Evolutionary conservation across 306 rosid genomes (phyloP).

Genomic region (Fagus sylvatica): DNA sequence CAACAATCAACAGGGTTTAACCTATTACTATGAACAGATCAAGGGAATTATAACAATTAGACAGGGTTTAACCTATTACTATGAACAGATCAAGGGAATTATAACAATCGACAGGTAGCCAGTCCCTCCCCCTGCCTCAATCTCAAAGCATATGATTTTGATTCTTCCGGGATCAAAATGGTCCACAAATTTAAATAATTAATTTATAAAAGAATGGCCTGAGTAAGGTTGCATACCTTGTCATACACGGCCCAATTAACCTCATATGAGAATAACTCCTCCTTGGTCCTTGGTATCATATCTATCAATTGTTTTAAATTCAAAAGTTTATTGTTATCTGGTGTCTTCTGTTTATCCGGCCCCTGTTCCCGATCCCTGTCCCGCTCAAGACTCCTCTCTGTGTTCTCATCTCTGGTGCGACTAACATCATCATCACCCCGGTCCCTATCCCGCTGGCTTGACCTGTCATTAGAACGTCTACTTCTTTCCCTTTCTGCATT

Average conservation of each 20-base stretch:
- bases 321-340: conserved; percentile 77
- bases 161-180: not conserved
- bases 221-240: conserved; percentile 47
- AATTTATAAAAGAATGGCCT: not conserved
- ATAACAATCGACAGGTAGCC: no score
- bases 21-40: no score
- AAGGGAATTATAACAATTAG: no score
- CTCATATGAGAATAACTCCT: conserved; percentile 88
- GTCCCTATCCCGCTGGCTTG: conserved; percentile 75
- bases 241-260: conserved; percentile 93
- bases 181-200: conserved; percentile 2
- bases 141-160: not conserved
- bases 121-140: no score
- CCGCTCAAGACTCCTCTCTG: conserved; percentile 52
- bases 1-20: not conserved
- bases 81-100: no score
- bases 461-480: conserved; percentile 69
- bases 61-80: no score
- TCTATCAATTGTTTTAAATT: conserved; percentile 94
- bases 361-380: conserved; percentile 71
- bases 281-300: conserved; percentile 98
- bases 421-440: conserved; percentile 59
- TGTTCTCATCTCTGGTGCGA: conserved; percentile 71
- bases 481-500: conserved; percentile 80
- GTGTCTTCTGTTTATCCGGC: conserved; percentile 54